Conservation (phyloP, 2,329 filamentous ascomycete species). For the Sclerotinia minor region DNA sequence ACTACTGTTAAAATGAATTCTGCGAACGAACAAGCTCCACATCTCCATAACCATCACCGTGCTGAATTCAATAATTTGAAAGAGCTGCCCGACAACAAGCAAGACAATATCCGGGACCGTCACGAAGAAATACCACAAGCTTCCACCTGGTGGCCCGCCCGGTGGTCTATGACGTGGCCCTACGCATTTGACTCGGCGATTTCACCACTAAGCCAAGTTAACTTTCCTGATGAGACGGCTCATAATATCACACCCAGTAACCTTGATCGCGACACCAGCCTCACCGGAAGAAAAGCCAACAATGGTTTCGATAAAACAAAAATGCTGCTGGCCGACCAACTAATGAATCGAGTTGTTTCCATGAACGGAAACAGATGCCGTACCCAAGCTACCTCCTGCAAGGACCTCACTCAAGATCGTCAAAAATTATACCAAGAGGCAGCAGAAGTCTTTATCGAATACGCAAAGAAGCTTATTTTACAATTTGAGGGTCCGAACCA, state of each 20-base stretch:
- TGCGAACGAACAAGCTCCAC: background rate
- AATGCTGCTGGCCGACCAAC: background rate
- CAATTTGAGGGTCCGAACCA: background rate
- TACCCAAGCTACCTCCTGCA: background rate
- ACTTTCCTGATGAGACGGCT: background rate
- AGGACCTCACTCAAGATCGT: background rate
- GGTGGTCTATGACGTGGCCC: background rate
- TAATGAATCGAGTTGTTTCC: background rate
- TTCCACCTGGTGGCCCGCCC: background rate
- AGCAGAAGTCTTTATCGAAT: background rate
- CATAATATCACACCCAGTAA: background rate
- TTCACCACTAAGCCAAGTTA: background rate
- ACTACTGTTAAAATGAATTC: rapidly evolving
- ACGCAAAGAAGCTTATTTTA: background rate
- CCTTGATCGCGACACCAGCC: background rate
- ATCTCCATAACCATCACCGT: background rate
- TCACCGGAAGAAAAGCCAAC: background rate
- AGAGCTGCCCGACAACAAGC: too few species aligned
- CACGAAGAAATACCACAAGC: background rate
- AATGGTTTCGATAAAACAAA: background rate
- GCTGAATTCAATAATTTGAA: background rate
- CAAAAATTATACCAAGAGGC: background rate
- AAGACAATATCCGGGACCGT: too few species aligned
- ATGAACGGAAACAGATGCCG: background rate
- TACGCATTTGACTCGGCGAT: background rate